Base-by-base conservation (phyloP, 2,329 filamentous ascomycete species). In the Fusarium newnesense region DNA sequence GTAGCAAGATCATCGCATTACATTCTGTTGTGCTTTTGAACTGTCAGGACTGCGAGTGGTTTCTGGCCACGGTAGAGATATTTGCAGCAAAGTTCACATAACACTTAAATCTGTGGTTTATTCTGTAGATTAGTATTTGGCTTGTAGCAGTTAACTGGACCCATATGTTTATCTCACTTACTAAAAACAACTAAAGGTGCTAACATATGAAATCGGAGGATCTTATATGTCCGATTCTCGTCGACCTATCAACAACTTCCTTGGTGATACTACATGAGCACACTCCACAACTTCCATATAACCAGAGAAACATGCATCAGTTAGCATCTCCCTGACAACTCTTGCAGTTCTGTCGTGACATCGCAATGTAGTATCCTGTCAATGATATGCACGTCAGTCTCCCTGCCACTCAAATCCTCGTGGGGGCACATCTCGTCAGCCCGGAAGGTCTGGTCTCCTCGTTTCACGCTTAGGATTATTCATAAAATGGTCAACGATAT, bases 331-430 rank as follows among this genome's bases (percentile, higher is more conserved):
- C 94, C 37, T 93, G 94, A 80, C 96, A 93, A 1, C 94, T 97
- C 37, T 94, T 50, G n/a, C 30, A 26, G 30, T 94, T 6, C 94
- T 97, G 19, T 93, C 94, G 80, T 97, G 94, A 59, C 91, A 96
- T 94, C 82, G 97, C 94, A 13, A 97, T 91, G 77, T 96, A 97
- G 81, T 91, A 91, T 69, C 54, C 97, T 88, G 71, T 95, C 92
- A 57, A 90, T 87, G 4, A 94, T 92, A 77, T 95, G 91, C 28
- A 96, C 87, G 66, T 92, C 91, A 46, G 93, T 91, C 47, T 93
- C 96, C 90, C 43, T 40, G 19, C 50, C 50, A 40, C 50, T 28
- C 89, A 86, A 86, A 63, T 89, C 19, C 90, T 92, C 8, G 80
- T 96, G 93, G 4, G 94, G 94, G 66, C 39, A 34, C 34, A 39